Conservation (phyloP, 169 alveolate species). For the Plasmodium vinckei region DNA sequence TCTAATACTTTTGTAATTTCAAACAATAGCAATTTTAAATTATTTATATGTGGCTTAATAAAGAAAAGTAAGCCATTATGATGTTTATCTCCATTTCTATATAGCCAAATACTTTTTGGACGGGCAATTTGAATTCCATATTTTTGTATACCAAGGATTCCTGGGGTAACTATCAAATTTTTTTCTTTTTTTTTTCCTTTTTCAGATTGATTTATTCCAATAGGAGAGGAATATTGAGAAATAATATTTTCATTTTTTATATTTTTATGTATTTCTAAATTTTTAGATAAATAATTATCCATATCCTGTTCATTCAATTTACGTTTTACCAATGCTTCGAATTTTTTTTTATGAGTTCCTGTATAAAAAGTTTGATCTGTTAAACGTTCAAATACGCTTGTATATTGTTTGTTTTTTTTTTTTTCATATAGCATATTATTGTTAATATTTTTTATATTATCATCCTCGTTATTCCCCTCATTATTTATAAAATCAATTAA, state of each 20-base stretch:
- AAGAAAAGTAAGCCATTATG: conserved; percentile 90
- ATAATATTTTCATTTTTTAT: no score
- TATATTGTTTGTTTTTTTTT: background rate
- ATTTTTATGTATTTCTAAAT: no score
- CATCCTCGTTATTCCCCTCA: background rate
- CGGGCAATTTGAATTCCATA: conserved; percentile 88
- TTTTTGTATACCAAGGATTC: conserved; percentile 88
- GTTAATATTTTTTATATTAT: background rate
- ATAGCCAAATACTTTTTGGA: conserved; percentile 91
- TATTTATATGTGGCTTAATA: conserved; percentile 85
- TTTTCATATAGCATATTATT: background rate
- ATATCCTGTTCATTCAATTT: conserved; percentile 90
- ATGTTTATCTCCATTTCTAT: conserved; percentile 91
- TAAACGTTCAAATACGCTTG: conserved; percentile 85
- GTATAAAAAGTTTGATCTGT: conserved; percentile 87
- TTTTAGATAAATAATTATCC: conserved; percentile 53
- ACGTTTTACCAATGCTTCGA: conserved; percentile 90
- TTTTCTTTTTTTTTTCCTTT: conserved; percentile 82
- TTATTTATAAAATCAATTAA: background rate
- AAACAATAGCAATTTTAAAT: conserved; percentile 82
- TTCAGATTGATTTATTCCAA: conserved; percentile 79
- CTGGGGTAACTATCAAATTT: conserved; percentile 78
- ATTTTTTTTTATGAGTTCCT: conserved; percentile 89
- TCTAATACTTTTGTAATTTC: conserved; percentile 86
- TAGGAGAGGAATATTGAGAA: no score